A percentile compares a stretch with the other conserved stretches of the same genome.
Conservation (phyloP, 2,329 filamentous ascomycete species). For the Cladophialophora psammophila region DNA sequence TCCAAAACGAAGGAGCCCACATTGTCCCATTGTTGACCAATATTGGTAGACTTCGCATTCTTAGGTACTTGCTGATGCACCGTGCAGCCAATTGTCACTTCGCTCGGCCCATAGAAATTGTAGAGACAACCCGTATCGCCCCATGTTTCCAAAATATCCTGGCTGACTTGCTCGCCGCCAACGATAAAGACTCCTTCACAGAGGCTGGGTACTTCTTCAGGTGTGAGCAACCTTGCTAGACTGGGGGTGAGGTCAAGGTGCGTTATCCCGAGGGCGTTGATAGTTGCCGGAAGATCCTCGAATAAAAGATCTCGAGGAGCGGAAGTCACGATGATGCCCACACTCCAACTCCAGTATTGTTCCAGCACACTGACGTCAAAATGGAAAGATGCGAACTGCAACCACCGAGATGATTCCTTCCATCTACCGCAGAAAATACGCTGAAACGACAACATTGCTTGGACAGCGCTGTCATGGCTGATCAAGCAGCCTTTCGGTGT, state of each 20-base stretch:
- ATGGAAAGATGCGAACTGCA: constrained; percentile 93
- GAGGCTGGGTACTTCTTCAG: constrained; percentile 79
- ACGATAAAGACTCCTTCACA: constrained; percentile 90
- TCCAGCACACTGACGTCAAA: constrained; percentile 94
- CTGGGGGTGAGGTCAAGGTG: constrained; percentile 93
- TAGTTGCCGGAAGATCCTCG: constrained; percentile 78
- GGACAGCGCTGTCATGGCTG: constrained; percentile 86
- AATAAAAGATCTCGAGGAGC: constrained; percentile 85
- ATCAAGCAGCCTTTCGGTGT: constrained; percentile 88
- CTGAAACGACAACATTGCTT: constrained; percentile 88
- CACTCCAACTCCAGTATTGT: constrained; percentile 95
- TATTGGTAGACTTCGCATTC: constrained; percentile 84
- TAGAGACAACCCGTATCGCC: constrained; percentile 81
- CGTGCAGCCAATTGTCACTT: constrained; percentile 90
- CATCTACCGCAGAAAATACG: constrained; percentile 78
- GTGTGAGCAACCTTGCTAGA: constrained; percentile 77
- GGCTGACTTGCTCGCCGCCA: constrained; percentile 84
- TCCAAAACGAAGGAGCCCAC: constrained; percentile 82
- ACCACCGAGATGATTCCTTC: constrained; percentile 76
- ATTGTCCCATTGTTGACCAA: constrained; percentile 85
- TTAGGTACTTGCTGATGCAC: constrained; percentile 82
- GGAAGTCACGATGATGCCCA: constrained; percentile 82
- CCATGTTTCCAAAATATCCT: constrained; percentile 88
- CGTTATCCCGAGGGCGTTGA: constrained; percentile 76
- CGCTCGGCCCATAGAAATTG: constrained; percentile 91